These are phyloP conservation scores for Pulveroboletus sp. DNA, from an alignment of 1,284 basidiomycete species.

Conservation along the genomic window DNA sequence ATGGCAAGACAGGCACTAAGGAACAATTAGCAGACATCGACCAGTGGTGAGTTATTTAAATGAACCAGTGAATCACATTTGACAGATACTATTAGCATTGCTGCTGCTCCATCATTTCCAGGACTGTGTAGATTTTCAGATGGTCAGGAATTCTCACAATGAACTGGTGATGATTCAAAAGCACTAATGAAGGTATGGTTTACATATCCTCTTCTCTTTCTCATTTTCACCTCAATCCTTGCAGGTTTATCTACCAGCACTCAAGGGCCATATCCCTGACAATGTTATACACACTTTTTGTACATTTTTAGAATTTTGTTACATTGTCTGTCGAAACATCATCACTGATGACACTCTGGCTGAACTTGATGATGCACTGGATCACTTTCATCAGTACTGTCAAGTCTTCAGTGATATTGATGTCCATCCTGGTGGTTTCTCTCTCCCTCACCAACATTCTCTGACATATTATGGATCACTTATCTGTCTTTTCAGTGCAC, in stretches of 20 bases:
- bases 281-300: background rate
- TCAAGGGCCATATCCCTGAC: background rate
- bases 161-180: background rate
- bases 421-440: background rate
- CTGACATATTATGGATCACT: background rate
- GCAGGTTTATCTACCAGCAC: too few species aligned
- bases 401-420: background rate
- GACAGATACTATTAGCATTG: conserved; percentile 1
- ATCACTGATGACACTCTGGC: background rate
- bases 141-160: background rate
- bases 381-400: background rate
- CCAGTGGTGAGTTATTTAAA: too few species aligned
- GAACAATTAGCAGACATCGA: conserved; percentile 16
- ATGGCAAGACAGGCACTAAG: conserved; percentile 3
- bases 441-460: conserved; percentile 1
- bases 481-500: background rate
- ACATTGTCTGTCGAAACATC: background rate
- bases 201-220: too few species aligned
- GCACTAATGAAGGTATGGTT: background rate
- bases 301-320: background rate
- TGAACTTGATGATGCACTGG: background rate
- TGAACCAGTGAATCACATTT: too few species aligned
- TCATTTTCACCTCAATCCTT: too few species aligned
- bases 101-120: conserved; percentile 7
- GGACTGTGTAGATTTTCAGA: background rate